Evolutionary conservation across 2,329 filamentous ascomycete genomes (phyloP), one percentile per base, ranked within the genome.

Genomic region (Stachybotrys echinatus): DNA sequence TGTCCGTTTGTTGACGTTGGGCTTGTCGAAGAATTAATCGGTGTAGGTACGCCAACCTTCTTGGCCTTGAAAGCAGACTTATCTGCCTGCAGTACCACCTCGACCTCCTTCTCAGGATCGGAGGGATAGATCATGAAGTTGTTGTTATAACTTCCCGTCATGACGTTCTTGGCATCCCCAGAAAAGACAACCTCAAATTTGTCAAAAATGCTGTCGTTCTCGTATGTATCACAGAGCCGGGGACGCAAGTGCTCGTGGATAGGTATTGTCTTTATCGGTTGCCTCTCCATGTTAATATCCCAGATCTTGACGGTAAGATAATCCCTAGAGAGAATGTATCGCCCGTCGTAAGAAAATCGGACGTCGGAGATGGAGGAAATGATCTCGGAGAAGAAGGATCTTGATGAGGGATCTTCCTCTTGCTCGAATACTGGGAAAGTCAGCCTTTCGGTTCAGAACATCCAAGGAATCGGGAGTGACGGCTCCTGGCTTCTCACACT

Each of bases 91-190:
- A 99, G 76, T 44, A 99, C 94, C 45, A 99, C 92, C 70, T 99
- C 94, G 3, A 92, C 92, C 67, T 99, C 94, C 74, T 95, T 95
- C 58, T 92, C 89, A 6, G 92, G 89, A 63, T 97, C 92, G 22
- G 92, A 94, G 5, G 94, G 94, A 69, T 97, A 99, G 65, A 99
- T 99, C 94, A 99, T 99, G 78, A 99, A 97, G 75, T 99, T 99
- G 76, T 99, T 99, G 80, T 99, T 99, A 78, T 99, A 99, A 67
- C 91, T 96, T 61, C 94, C 94, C 6, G 94, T 99, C 94, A 99
- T 99, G 58, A 97, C 94, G 61, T 99, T 97, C 79, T 96, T 95
- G 38, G 91, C 90, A 69, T 97, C 92, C 21, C 94, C 94, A 2
- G 92, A 97, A 74, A 99, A 99, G 48, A 97, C 92, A 40, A 99